phyloP scores from a whole-genome alignment of 2,329 filamentous ascomycete species.

The Fonsecaea nubica region DNA sequence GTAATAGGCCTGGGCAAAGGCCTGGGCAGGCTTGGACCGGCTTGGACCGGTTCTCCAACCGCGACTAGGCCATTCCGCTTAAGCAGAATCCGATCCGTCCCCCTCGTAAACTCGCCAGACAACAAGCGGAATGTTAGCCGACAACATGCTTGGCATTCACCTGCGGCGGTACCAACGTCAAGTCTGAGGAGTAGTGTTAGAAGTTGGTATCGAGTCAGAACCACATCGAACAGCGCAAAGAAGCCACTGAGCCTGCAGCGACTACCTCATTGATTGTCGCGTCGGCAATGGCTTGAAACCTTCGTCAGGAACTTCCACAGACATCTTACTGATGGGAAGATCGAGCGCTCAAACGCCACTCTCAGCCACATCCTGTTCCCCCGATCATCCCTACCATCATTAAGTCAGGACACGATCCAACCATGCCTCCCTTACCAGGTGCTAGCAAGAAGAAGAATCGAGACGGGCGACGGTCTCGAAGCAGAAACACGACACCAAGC shows the following conservation, averaged over 20 bases:
- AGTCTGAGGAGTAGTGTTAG: slow-evolving; percentile 1
- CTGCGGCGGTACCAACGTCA: slow-evolving; percentile 1
- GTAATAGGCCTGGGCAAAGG: neutral
- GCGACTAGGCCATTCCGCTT: neutral
- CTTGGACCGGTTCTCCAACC: too few species aligned
- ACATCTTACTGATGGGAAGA: neutral
- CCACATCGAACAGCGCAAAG: neutral
- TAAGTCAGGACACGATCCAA: neutral
- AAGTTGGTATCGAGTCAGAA: neutral
- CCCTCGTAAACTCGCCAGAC: neutral
- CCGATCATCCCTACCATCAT: neutral
- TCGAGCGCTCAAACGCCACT: slow-evolving; percentile 6
- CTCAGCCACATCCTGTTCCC: slow-evolving; percentile 4
- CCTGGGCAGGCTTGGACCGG: neutral
- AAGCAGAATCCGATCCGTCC: slow-evolving; percentile 4
- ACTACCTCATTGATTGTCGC: neutral
- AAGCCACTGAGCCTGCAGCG: neutral
- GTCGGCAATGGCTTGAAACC: neutral
- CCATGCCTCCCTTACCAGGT: slow-evolving; percentile 49
- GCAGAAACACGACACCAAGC: slow-evolving; percentile 69
- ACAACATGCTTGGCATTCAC: slow-evolving; percentile 6
- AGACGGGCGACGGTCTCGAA: slow-evolving; percentile 61
- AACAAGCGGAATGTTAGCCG: slow-evolving; percentile 15
- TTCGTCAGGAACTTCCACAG: neutral
- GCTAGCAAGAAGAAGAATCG: slow-evolving; percentile 60